phyloP scores from a whole-genome alignment of 2,329 filamentous ascomycete genomes.

The Penicillium sp. region DNA sequence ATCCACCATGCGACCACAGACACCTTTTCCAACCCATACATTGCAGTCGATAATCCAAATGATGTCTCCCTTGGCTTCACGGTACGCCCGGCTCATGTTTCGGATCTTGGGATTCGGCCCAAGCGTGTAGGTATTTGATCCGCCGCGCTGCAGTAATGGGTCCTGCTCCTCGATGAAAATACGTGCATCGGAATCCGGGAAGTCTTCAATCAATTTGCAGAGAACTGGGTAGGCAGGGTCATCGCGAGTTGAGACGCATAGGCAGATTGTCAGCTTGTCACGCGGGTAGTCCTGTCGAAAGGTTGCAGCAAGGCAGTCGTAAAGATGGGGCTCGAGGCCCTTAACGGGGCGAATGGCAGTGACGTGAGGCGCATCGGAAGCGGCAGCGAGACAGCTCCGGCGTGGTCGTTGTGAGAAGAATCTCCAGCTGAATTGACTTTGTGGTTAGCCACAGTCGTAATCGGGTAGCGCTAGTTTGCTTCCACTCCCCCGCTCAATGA shows the following conservation, averaged over 20 bases:
- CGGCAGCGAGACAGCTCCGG: slow-evolving; percentile 42
- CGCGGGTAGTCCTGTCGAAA: slow-evolving; percentile 80
- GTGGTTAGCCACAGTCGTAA: slow-evolving; percentile 4
- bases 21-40: slow-evolving; percentile 81
- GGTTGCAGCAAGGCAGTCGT: slow-evolving; percentile 86
- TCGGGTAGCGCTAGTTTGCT: background rate
- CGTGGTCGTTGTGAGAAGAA: slow-evolving; percentile 52
- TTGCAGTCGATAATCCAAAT: slow-evolving; percentile 98
- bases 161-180: slow-evolving; percentile 84
- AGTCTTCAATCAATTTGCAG: slow-evolving; percentile 69
- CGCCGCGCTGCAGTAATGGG: slow-evolving; percentile 61
- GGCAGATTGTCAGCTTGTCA: slow-evolving; percentile 73
- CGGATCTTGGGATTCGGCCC: slow-evolving; percentile 98
- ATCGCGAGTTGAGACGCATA: slow-evolving; percentile 73
- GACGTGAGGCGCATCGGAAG: slow-evolving; percentile 68
- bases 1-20: slow-evolving; percentile 86
- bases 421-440: slow-evolving; percentile 49
- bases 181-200: slow-evolving; percentile 68
- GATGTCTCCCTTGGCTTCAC: slow-evolving; percentile 82
- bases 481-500: background rate
- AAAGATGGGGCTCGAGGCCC: slow-evolving; percentile 83
- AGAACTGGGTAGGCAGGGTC: slow-evolving; percentile 80
- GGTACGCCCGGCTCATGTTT: slow-evolving; percentile 91
- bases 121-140: slow-evolving; percentile 58
- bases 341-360: slow-evolving; percentile 93